Base-by-base conservation (phyloP, 2,329 filamentous ascomycete species). In the Curvularia eragrostidis region DNA sequence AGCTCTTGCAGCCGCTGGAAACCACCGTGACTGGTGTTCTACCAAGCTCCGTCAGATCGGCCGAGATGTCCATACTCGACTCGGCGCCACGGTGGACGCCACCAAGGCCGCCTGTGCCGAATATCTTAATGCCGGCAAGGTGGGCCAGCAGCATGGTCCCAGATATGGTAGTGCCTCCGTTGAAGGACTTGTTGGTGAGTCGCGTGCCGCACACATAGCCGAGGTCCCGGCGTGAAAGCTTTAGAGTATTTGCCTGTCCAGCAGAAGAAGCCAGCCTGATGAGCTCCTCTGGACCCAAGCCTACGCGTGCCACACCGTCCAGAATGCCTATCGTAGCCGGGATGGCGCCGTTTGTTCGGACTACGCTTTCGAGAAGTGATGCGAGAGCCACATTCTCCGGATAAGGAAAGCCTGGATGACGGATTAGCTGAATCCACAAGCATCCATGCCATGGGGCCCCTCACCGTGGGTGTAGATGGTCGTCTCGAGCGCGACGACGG, bases 391-490 rank as follows among this genome's bases (percentile, higher is more conserved):
- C 79, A 67, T 91, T 91, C 26, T 89, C 85, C 0, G 89, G 89
- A 66, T 89, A 89, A 2, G 89, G 88, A 63, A 88, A 90, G 56
- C 87, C 87, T 87, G 63, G 12, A 18, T 3, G 10, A 2, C 12
- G 21, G 30, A 53, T 70, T 52, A 70, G 63, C 51, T 51, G 9
- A 3, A 10, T 9, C 10, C 7, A 4, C 15, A 18, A 9, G 0
- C 30, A 41, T 10, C 1, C 0, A 8, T 32, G 18, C 5, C 3
- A 13, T 8, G 13, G 5, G 13, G 42, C 3, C 18, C 36, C 69
- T 51, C 77, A 82, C 93, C 93, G 78, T 99, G 95, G 1, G 95
- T 99, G 78, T 99, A 98, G 67, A 99, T 98, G 4, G 95, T 97
- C 1, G 91, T 93, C 78, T 99, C 95, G 4, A 99, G 84, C 15